phyloP scores from a whole-genome alignment of 306 rosid genomes.

The Hippophae tibetana region DNA sequence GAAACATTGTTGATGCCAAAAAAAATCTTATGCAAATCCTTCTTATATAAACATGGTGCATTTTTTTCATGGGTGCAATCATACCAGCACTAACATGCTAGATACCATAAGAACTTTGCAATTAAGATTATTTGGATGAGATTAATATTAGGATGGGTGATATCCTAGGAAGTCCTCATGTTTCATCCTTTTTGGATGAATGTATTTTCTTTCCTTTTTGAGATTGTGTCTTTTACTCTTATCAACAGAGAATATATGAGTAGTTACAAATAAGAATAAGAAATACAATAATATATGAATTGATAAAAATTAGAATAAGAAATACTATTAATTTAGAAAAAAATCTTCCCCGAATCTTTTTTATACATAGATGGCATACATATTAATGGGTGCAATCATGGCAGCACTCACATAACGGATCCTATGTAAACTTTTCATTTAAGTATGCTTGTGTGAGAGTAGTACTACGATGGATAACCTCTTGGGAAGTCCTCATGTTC shows the following conservation, averaged over 20 bases:
- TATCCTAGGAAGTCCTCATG: background rate
- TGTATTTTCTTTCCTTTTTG: background rate
- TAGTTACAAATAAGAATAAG: too few relatives aligned
- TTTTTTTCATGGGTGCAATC: background rate
- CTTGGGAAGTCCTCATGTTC: background rate
- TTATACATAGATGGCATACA: too few relatives aligned
- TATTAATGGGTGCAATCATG: background rate
- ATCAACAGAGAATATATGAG: too few relatives aligned
- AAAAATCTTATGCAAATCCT: background rate
- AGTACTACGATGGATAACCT: background rate
- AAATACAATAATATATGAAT: too few relatives aligned
- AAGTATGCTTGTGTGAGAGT: background rate
- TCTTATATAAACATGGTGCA: background rate
- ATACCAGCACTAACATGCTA: background rate
- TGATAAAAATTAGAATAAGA: too few relatives aligned
- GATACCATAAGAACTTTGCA: background rate
- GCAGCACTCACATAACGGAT: background rate
- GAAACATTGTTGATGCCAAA: too few relatives aligned
- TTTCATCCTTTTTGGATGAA: background rate
- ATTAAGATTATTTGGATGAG: background rate
- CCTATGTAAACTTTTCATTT: background rate
- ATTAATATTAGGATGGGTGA: background rate
- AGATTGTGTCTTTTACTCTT: background rate
- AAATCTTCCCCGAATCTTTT: too few relatives aligned
- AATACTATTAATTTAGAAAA: too few relatives aligned